Conservation (phyloP, 331 rosid species). For the Telfairia occidentalis region DNA sequence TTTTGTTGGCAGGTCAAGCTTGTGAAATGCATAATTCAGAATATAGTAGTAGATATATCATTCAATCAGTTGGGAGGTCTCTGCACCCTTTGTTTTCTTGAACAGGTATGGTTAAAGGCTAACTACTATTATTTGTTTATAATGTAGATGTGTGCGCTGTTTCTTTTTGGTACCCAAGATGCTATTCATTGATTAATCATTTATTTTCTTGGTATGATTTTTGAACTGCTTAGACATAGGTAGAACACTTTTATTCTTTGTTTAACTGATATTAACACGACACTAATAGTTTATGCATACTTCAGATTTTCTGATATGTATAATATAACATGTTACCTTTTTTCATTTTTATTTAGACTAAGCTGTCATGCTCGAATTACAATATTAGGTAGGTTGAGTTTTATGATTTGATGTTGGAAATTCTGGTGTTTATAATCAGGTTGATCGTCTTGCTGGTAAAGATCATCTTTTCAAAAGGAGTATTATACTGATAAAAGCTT, state of each 20-base stretch:
- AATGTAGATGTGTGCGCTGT: neutral
- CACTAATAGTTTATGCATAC: neutral
- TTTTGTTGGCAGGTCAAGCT: conserved; percentile 74
- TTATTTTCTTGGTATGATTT: neutral
- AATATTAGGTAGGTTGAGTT: neutral
- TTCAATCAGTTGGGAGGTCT: conserved; percentile 97
- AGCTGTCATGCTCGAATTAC: neutral
- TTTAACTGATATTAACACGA: neutral
- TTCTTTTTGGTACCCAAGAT: neutral
- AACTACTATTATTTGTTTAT: neutral
- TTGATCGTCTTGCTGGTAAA: conserved; percentile 62
- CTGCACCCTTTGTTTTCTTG: conserved; percentile 84
- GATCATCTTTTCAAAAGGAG: conserved; percentile 85
- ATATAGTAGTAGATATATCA: conserved; percentile 86
- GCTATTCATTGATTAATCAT: neutral
- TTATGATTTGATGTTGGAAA: neutral
- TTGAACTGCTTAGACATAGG: neutral
- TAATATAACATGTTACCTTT: neutral
- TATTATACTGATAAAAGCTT: conserved; percentile 74
- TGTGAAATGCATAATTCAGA: conserved; percentile 79
- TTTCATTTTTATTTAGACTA: neutral
- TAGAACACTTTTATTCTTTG: neutral
- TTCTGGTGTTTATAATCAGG: conserved; percentile 27
- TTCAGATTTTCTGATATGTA: neutral
- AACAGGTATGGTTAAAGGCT: conserved; percentile 43